A percentile compares a stretch with the other conserved stretches of the same genome.
phyloP scores from a whole-genome alignment of 495 filamentous ascomycete genomes.

The Xylaria flabelliformis region DNA sequence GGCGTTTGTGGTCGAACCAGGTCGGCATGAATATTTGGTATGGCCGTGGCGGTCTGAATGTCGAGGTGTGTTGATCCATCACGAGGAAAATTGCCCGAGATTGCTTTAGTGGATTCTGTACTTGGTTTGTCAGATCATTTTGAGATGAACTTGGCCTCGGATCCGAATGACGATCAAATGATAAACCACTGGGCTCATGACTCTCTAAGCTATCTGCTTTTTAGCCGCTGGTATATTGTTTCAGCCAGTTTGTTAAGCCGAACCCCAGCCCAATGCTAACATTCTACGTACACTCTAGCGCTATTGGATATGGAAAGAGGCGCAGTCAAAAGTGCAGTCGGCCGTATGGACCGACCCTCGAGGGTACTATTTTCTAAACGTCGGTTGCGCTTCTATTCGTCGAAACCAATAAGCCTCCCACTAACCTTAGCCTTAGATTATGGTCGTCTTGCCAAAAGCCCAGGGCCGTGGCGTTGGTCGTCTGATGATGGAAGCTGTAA shows the following conservation, averaged over 20 bases:
- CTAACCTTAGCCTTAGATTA: conserved; percentile 51
- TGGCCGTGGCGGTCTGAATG: conserved; percentile 68
- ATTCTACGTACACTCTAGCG: conserved; percentile 41
- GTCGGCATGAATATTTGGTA: conserved; percentile 66
- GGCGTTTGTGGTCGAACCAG: conserved; percentile 65
- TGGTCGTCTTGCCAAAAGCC: conserved; percentile 65
- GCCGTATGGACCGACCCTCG: conserved; percentile 63
- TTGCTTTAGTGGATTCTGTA: conserved; percentile 19
- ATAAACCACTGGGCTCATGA: neutral
- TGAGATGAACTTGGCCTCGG: neutral
- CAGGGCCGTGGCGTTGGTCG: conserved; percentile 67
- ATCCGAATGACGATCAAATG: conserved; percentile 5
- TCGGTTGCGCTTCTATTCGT: neutral
- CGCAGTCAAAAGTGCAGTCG: conserved; percentile 62
- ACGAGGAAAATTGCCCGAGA: conserved; percentile 25
- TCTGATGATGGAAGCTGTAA: conserved; percentile 63
- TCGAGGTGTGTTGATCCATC: conserved; percentile 45
- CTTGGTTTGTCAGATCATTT: neutral
- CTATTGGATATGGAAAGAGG: conserved; percentile 69
- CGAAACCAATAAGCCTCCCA: neutral
- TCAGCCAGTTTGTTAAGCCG: neutral
- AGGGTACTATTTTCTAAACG: conserved; percentile 73
- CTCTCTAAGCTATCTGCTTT: neutral
- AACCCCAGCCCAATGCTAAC: conserved; percentile 4
- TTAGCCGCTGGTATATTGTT: conserved; percentile 8